Conservation (phyloP, 352 stramenopile species). For the Phytophthora pinifolia region DNA sequence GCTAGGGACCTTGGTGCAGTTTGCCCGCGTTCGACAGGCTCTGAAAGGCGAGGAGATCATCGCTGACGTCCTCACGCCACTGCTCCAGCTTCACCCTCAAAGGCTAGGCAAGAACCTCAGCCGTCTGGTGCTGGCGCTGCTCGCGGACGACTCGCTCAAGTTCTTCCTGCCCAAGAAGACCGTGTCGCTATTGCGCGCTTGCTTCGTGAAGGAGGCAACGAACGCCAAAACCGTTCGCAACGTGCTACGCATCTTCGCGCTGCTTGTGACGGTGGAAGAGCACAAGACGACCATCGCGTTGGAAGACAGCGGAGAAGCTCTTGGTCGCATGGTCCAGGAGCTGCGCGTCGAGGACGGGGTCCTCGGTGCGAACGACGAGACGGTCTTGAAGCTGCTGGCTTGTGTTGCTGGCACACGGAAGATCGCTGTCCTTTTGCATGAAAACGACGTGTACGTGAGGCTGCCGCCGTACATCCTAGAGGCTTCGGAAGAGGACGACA, state of each 20-base stretch:
- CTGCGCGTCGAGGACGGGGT: conserved; percentile 31
- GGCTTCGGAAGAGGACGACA: conserved; percentile 4
- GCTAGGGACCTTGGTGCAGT: conserved; percentile 59
- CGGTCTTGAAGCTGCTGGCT: conserved; percentile 43
- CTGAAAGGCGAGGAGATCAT: conserved; percentile 77
- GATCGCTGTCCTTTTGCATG: conserved; percentile 53
- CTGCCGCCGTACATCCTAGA: conserved; percentile 45
- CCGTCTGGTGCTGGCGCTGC: conserved; percentile 54
- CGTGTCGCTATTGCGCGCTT: conserved; percentile 52
- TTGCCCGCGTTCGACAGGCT: conserved; percentile 51
- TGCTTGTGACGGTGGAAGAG: conserved; percentile 66
- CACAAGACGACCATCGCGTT: conserved; percentile 74
- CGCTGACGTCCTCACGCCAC: conserved; percentile 56
- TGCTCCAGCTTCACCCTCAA: conserved; percentile 62
- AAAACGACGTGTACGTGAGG: conserved; percentile 52
- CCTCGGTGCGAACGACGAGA: conserved; percentile 42
- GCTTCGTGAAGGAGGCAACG: conserved; percentile 47
- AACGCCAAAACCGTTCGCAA: conserved; percentile 65
- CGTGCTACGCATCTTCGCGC: conserved; percentile 55
- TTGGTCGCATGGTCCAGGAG: conserved; percentile 52
- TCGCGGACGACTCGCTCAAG: conserved; percentile 74
- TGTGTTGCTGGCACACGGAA: conserved; percentile 38
- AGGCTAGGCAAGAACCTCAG: conserved; percentile 64
- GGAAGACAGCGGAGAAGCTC: conserved; percentile 64
- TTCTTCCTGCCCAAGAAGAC: conserved; percentile 85